Evolutionary conservation across 2,329 filamentous ascomycete genomes (phyloP), one percentile per base, ranked within the genome.

Genomic region (Coniochaeta ligniaria): DNA sequence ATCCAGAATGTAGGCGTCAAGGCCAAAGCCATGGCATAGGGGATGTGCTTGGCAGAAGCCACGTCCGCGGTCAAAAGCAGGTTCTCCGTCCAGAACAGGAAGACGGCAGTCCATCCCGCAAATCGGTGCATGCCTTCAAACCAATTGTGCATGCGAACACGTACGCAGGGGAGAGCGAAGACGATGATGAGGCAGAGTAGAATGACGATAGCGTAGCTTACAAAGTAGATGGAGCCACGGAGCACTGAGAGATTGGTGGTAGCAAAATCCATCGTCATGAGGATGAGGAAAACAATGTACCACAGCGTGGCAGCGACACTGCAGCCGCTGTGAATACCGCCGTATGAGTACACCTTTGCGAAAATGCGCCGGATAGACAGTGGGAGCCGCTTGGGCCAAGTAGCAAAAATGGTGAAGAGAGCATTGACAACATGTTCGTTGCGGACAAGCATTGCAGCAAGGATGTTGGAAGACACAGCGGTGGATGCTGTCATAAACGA

Each of bases 71-170:
- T 74, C 36, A 83, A 74, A 11, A 90, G 73, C 47, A 90, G 69
- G 9, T 82, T 79, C 62, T 89, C 82, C 0, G 71, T 79, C 82
- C 89, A 89, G 69, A 92, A 87, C 35, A 91, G 73, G 1, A 74
- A 20, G 6, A 69, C 60, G 28, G 67, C 66, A 1, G 66, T 55
- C 73, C 73, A 75, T 16, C 72, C 73, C 55, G 69, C 64, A 64
- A 74, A 73, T 24, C 73, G 72, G 60, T 75, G 73, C 17, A 69
- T 66, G 26, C 65, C 64, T 63, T 75, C 73, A 57, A 75, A 75
- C 57, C 64, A 66, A 65, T 75, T 70, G 62, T 75, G 73, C 33
- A 67, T 62, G 20, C 64, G 63, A 8, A 66, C 62, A 14, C 73
- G 68, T 1, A 74, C 45, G 1, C 62, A 61, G 0, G 73, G 71